phyloP scores from a whole-genome alignment of 108 stramenopile species.

The Aurantiochytrium sp. region DNA sequence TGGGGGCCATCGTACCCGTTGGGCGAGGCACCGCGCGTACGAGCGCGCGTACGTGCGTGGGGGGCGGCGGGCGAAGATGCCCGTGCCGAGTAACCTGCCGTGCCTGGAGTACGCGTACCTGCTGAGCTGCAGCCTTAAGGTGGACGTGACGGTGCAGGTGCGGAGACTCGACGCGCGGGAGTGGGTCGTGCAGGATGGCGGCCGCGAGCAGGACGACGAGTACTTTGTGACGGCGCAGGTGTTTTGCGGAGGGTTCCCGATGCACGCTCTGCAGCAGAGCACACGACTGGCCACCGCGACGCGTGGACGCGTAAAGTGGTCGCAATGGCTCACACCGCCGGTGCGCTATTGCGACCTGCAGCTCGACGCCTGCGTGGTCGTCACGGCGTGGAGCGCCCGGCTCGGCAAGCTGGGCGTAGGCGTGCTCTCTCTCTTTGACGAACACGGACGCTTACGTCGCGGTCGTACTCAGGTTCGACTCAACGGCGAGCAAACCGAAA shows the following conservation, averaged over 20 bases:
- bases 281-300: not conserved
- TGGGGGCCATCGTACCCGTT: no score
- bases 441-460: not conserved
- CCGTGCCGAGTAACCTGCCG: not conserved
- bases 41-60: not conserved
- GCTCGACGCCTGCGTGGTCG: conserved; percentile 18
- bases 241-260: not conserved
- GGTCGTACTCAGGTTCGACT: not conserved
- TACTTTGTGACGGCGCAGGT: not conserved
- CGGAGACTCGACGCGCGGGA: not conserved
- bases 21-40: not conserved
- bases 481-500: not conserved
- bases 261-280: not conserved
- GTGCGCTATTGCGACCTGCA: conserved; percentile 29
- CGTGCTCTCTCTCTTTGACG: conserved; percentile 10
- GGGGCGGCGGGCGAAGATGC: not conserved
- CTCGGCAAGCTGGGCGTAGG: not conserved
- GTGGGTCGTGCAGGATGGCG: not conserved
- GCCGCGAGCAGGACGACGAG: not conserved
- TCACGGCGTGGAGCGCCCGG: not conserved
- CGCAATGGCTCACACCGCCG: not conserved
- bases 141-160: conserved; percentile 10
- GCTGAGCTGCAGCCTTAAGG: not conserved
- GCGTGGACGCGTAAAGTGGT: not conserved
- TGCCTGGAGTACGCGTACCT: not conserved